phyloP scores from a whole-genome alignment of 2,329 filamentous ascomycete genomes.

The Fusarium graminum region DNA sequence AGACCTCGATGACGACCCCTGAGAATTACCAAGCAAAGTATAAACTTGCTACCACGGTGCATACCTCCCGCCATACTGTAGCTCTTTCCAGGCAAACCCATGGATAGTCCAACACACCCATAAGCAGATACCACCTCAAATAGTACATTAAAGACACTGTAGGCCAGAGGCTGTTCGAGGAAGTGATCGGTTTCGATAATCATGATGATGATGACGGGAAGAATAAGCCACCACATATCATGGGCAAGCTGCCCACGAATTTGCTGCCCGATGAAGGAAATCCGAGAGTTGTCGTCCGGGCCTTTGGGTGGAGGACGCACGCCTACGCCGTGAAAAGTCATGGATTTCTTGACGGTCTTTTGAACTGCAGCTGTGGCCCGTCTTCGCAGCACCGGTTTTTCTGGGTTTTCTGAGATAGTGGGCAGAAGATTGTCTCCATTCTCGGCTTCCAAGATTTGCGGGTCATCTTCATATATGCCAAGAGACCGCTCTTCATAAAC shows the following conservation, averaged over 20 bases:
- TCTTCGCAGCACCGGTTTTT: slow-evolving; percentile 37
- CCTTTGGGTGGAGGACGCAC: slow-evolving; percentile 47
- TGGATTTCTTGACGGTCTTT: slow-evolving; percentile 54
- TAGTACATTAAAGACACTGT: slow-evolving; percentile 70
- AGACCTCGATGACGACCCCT: slow-evolving; percentile 68
- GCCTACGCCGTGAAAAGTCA: slow-evolving; percentile 62
- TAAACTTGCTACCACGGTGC: slow-evolving; percentile 68
- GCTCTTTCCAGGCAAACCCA: slow-evolving; percentile 65
- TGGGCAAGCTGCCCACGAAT: slow-evolving; percentile 74
- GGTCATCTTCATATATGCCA: slow-evolving; percentile 65
- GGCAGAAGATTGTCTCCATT: slow-evolving; percentile 26
- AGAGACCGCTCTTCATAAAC: slow-evolving; percentile 78
- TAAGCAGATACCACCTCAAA: slow-evolving; percentile 71
- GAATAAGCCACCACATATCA: slow-evolving; percentile 75
- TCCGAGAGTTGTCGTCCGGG: slow-evolving; percentile 53
- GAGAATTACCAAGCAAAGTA: slow-evolving; percentile 69
- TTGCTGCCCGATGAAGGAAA: slow-evolving; percentile 67
- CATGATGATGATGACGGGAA: slow-evolving; percentile 71
- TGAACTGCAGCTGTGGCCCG: slow-evolving; percentile 50
- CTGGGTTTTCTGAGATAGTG: slow-evolving; percentile 49
- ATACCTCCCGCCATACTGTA: slow-evolving; percentile 69
- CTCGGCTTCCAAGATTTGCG: slow-evolving; percentile 47
- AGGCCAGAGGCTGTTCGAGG: slow-evolving; percentile 63
- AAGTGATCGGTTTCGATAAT: slow-evolving; percentile 71
- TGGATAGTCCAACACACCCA: slow-evolving; percentile 71